Evolutionary conservation across 108 stramenopile species (phyloP).

Genomic region (Ochromonas danica): DNA sequence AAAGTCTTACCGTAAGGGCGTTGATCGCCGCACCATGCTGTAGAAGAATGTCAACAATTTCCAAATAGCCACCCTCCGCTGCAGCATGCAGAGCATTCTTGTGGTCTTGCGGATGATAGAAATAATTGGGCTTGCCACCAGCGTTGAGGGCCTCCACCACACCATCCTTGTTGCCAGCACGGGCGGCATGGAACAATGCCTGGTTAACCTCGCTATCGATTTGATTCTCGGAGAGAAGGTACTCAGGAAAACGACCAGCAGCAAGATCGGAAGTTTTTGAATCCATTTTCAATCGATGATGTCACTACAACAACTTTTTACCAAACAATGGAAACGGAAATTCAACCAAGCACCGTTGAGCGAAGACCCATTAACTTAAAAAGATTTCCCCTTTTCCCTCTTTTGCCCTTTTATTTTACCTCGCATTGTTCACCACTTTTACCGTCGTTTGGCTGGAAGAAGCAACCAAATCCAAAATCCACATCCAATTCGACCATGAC

Average conservation of each 20-base stretch:
- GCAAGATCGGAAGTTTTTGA: not conserved
- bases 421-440: no score
- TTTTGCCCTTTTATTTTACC: not conserved
- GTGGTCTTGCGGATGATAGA: constrained; percentile 2
- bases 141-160: not conserved
- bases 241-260: not conserved
- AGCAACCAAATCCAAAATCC: no score
- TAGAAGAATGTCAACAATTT: not conserved
- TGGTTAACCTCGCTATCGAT: not conserved
- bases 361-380: not conserved
- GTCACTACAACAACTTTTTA: no score
- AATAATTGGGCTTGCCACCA: constrained; percentile 8
- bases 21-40: constrained; percentile 1
- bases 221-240: not conserved
- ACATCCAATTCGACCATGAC: no score
- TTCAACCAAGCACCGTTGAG: no score
- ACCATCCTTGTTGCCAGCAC: not conserved
- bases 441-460: no score
- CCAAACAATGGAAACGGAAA: no score
- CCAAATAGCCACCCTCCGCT: not conserved
- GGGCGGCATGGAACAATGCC: not conserved
- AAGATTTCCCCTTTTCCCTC: not conserved
- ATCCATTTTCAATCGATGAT: not conserved
- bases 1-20: no score
- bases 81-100: constrained; percentile 17